Base-by-base conservation (phyloP, 1,139 yeast species). In the Hemisphaericaspora subhashii region DNA sequence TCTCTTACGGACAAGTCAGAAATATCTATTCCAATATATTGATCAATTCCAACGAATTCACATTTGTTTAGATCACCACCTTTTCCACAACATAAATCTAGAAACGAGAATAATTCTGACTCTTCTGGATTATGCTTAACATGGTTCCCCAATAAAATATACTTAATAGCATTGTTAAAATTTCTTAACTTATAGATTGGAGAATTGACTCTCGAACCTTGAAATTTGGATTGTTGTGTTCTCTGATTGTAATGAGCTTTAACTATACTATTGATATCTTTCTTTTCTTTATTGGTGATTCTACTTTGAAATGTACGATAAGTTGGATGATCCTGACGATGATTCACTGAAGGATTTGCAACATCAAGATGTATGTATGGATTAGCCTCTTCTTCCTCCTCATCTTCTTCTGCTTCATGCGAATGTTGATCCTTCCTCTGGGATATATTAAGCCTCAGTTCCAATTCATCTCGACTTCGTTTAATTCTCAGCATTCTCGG, bases 41-140 rank as follows among this genome's bases (percentile, higher is more conserved):
- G 92, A 22, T 79, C 75, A 3, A 87, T 77, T 10, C 77, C 70
- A 2, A 87, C 84, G 52, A 80, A 80, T 40, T 82, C 86, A 81
- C 96, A 90, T 61, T 92, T 92, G 53, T 86, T 79, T 53, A 94
- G 66, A 64, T 92, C 99, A 14, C 99, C 99, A 33, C 99, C 99
- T 60, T 92, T 94, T 12, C 99, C 99, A 62, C 98, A 92, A 16
- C 97, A 96, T 40, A 92, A 63, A 55, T 92, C 99, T 28, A 92
- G 66, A 1, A 86, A 51, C 10, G 66, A 59, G 15, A 62, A 58
- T 1, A 70, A 66, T 5, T 51, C 87, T 12, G 73, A 70, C 24
- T 76, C 77, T 2, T 72, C 68, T 4, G 68, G 68, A 7, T 68
- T 67, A 17, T 57, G 55, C 31, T 63, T 65, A 38, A 83, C 79